Evolutionary conservation across 352 stramenopile genomes (phyloP).

Genomic region (Poterioochromonas sp.): DNA sequence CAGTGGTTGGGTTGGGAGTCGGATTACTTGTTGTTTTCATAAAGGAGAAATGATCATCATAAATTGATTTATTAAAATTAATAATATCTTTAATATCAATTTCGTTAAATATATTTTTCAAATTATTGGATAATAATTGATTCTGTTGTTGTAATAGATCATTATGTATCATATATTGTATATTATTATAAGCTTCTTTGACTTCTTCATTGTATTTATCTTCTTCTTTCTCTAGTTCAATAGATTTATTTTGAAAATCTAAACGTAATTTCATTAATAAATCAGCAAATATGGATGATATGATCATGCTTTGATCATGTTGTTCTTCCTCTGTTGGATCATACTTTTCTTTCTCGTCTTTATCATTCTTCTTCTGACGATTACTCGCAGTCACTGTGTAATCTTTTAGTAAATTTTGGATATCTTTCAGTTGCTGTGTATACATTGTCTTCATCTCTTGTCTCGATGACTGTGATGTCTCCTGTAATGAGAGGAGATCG

Average conservation of each 20-base stretch:
- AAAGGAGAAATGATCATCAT: neutral
- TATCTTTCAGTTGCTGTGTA: neutral
- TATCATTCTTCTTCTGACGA: neutral
- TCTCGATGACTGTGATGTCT: neutral
- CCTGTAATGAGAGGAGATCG: no score
- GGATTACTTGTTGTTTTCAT: neutral
- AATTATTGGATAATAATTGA: neutral
- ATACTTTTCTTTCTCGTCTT: neutral
- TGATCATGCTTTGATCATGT: neutral
- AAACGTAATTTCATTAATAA: neutral
- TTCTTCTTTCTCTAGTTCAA: neutral
- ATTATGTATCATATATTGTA: neutral
- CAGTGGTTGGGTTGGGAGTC: neutral
- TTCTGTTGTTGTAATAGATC: neutral
- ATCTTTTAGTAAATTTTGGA: neutral
- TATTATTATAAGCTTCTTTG: neutral
- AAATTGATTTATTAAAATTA: neutral
- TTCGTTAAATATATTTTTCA: neutral
- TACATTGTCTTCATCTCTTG: neutral
- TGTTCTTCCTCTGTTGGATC: neutral
- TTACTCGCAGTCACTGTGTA: neutral
- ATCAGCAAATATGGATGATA: neutral
- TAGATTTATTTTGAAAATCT: neutral
- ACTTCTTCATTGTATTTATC: neutral
- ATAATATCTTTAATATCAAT: neutral